Conservation (phyloP, 176 grass and related monocot species). For the Aegilops bicornis region DNA sequence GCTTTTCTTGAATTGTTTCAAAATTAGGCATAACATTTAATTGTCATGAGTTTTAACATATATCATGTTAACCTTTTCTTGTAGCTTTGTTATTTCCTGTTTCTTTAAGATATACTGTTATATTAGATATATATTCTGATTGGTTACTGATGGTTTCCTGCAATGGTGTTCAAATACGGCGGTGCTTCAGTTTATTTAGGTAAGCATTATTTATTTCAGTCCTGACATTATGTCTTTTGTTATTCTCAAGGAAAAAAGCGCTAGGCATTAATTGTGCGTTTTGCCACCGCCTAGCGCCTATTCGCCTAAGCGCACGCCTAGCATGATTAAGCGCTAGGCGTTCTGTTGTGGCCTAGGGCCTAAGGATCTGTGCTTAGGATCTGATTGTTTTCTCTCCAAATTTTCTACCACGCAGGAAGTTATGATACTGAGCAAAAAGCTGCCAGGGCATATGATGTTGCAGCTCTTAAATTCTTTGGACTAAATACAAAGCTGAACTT, state of each 20-base stretch:
- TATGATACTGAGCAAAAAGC: conserved; percentile 93
- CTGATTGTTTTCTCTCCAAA: conserved; percentile 22
- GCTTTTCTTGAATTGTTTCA: not conserved
- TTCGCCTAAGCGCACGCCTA: not conserved
- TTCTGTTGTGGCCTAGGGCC: not conserved
- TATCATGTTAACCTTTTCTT: not conserved
- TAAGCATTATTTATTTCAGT: conserved; percentile 36
- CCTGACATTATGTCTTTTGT: not conserved
- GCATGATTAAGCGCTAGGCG: not conserved
- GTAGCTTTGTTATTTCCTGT: not conserved
- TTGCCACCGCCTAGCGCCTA: not conserved
- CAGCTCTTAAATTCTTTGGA: conserved; percentile 93
- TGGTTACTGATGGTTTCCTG: conserved; percentile 45
- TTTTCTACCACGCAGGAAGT: conserved; percentile 58
- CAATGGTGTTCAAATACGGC: conserved; percentile 30
- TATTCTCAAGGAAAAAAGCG: not conserved
- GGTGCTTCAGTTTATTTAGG: conserved; percentile 97
- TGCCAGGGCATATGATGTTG: conserved; percentile 89
- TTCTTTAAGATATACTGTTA: not conserved
- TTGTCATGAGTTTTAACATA: not conserved
- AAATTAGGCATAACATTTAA: not conserved
- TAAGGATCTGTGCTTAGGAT: not conserved
- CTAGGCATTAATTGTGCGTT: not conserved
- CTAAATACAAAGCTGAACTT: conserved; percentile 75
- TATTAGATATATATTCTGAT: not conserved